These are phyloP conservation scores for Stachybotrys echinatus DNA, from an alignment of 2,329 filamentous ascomycete genomes.

Conservation along the genomic window DNA sequence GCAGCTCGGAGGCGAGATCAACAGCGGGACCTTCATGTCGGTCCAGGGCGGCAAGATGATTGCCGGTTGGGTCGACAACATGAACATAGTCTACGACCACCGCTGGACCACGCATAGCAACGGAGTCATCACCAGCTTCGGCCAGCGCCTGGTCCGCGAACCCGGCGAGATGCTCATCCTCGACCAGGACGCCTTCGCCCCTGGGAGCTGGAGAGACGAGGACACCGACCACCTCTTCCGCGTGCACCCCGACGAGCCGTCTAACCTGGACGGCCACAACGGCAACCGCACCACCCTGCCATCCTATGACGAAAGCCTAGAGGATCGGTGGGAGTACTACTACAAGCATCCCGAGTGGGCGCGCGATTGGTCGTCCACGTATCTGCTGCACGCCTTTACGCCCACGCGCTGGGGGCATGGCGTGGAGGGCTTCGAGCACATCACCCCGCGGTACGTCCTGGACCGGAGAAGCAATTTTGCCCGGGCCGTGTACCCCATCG, in stretches of 20 bases:
- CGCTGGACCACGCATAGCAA: slow-evolving; percentile 22
- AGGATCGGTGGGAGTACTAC: neutral
- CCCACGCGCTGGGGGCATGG: slow-evolving; percentile 3
- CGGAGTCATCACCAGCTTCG: slow-evolving; percentile 14
- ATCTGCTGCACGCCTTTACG: slow-evolving; percentile 16
- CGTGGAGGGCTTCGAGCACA: slow-evolving; percentile 4
- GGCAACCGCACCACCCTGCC: neutral
- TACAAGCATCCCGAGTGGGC: slow-evolving; percentile 7
- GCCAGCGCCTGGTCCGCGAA: slow-evolving; percentile 40
- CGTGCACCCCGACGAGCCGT: slow-evolving; percentile 8
- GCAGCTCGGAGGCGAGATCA: slow-evolving; percentile 11
- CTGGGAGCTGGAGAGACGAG: slow-evolving; percentile 10
- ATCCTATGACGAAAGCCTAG: slow-evolving; percentile 3
- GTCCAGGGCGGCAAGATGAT: slow-evolving; percentile 10
- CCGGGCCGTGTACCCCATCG: slow-evolving; percentile 12
- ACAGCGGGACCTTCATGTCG: slow-evolving; percentile 17
- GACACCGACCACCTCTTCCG: slow-evolving; percentile 10
- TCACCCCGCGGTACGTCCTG: slow-evolving; percentile 14
- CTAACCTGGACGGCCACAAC: neutral
- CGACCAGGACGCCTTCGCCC: slow-evolving; percentile 16
- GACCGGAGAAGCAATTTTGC: slow-evolving; percentile 17
- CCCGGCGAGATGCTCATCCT: slow-evolving; percentile 18
- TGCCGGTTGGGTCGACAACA: slow-evolving; percentile 12
- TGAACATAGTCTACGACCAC: slow-evolving; percentile 20
- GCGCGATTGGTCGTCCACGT: slow-evolving; percentile 11